These are phyloP conservation scores for Suillus decipiens DNA, from an alignment of 768 basidiomycete species.

Conservation along the genomic window DNA sequence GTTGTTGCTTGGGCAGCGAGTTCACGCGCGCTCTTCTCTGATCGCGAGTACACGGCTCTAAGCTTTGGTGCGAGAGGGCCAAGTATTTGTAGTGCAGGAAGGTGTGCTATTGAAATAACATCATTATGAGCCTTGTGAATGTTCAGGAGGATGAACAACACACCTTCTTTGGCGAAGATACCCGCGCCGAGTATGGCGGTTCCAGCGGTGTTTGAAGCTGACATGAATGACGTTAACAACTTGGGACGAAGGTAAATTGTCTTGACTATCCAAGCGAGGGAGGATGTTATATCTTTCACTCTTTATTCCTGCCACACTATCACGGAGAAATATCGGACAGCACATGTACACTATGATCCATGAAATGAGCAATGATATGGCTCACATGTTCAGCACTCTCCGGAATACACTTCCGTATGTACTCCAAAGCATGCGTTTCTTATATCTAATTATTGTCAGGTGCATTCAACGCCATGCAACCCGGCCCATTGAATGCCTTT, in stretches of 20 bases:
- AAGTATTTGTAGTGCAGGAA: slow-evolving; percentile 69
- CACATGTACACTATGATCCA: slow-evolving; percentile 1
- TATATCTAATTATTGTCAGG: neutral
- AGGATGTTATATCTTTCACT: neutral
- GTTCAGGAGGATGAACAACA: slow-evolving; percentile 21
- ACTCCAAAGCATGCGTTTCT: neutral
- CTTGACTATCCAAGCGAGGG: neutral
- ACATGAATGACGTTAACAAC: slow-evolving; percentile 31
- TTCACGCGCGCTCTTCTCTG: slow-evolving; percentile 56
- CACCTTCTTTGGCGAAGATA: slow-evolving; percentile 76
- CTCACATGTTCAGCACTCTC: neutral
- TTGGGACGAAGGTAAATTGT: neutral
- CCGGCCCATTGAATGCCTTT: neutral
- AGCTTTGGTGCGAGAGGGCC: slow-evolving; percentile 46
- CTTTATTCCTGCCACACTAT: neutral
- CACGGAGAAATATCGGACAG: slow-evolving; percentile 13
- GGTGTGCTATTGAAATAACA: slow-evolving; percentile 54
- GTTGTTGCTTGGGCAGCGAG: slow-evolving; percentile 49
- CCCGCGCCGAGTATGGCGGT: slow-evolving; percentile 83
- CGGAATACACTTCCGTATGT: neutral
- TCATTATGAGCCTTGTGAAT: slow-evolving; percentile 25
- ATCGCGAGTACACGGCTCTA: slow-evolving; percentile 82
- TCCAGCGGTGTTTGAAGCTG: slow-evolving; percentile 45
- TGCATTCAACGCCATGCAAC: neutral
- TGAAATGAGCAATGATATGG: neutral